Percentiles rank a stretch among this genome's conserved stretches.
These are phyloP conservation scores for Penstemon eatonii DNA, from an alignment of 257 asterid species.

Conservation along the genomic window DNA sequence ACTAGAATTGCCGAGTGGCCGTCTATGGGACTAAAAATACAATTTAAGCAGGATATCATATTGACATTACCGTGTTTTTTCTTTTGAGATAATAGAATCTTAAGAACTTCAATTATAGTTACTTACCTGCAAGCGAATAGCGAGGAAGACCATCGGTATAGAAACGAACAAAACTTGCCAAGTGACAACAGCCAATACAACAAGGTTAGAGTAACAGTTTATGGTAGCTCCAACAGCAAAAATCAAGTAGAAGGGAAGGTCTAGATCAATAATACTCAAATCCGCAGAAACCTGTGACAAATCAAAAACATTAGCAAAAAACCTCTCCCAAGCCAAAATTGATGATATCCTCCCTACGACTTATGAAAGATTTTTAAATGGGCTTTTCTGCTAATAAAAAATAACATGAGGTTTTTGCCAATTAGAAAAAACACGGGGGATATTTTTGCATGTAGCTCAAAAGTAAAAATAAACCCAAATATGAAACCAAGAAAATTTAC, in stretches of 20 bases:
- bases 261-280: conserved; percentile 87
- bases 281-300: conserved; percentile 74
- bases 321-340: too few relatives aligned
- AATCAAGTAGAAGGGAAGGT: conserved; percentile 74
- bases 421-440: too few relatives aligned
- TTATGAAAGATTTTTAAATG: too few relatives aligned
- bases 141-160: conserved; percentile 76
- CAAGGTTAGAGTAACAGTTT: conserved; percentile 66
- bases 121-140: conserved; percentile 79
- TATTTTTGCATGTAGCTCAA: not conserved
- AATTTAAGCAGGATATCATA: too few relatives aligned
- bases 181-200: conserved; percentile 69
- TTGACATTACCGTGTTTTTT: too few relatives aligned
- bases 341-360: too few relatives aligned
- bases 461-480: not conserved
- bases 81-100: too few relatives aligned
- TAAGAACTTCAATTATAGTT: too few relatives aligned
- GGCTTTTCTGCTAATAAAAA: too few relatives aligned
- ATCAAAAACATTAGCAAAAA: conserved; percentile 12
- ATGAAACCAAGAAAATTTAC: conserved; percentile 29
- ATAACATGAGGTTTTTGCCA: too few relatives aligned
- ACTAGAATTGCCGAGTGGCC: too few relatives aligned
- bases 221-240: conserved; percentile 79
- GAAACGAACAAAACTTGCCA: conserved; percentile 89
- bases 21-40: too few relatives aligned